These are phyloP conservation scores for Chrysochromulina tobinii DNA, from an alignment of 78 protist species.

Conservation along the genomic window DNA sequence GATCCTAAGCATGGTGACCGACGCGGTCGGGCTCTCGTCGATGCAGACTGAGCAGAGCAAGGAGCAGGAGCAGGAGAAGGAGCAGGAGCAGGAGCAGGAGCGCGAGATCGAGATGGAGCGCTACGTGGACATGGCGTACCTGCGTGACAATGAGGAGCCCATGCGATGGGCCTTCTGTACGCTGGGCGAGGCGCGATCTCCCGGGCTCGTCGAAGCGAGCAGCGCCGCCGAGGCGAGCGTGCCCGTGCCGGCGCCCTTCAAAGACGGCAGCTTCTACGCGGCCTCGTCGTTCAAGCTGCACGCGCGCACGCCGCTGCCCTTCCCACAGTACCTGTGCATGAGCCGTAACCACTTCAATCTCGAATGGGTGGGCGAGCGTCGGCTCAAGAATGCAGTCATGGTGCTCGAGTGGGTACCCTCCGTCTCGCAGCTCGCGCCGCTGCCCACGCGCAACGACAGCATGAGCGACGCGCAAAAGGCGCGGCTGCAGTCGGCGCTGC, in stretches of 20 bases:
- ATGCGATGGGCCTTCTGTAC: conserved; percentile 9
- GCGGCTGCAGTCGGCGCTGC: conserved; percentile 7
- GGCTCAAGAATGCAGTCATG: conserved; percentile 59
- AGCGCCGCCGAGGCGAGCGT: not conserved
- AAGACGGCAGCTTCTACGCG: conserved; percentile 25
- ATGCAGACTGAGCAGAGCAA: not conserved
- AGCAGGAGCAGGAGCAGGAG: conserved; percentile 55
- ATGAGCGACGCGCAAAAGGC: not conserved
- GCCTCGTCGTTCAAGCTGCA: not conserved
- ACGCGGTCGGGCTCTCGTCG: not conserved
- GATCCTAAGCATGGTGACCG: not conserved
- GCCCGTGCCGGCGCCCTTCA: not conserved
- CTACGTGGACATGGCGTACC: conserved; percentile 30
- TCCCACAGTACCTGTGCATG: conserved; percentile 25
- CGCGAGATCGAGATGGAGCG: conserved; percentile 53
- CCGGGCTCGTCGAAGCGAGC: no score
- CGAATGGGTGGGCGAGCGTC: conserved; percentile 57
- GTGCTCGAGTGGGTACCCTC: conserved; percentile 60
- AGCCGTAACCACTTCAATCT: conserved; percentile 51
- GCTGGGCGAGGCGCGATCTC: not conserved
- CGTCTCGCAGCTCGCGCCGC: not conserved
- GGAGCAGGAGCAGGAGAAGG: conserved; percentile 57
- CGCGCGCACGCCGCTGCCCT: conserved; percentile 2
- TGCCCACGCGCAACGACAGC: no score
- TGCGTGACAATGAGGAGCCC: conserved; percentile 26